Base-by-base conservation (phyloP, 108 stramenopile genomes). In the Cyclostephanos tholiformis region DNA sequence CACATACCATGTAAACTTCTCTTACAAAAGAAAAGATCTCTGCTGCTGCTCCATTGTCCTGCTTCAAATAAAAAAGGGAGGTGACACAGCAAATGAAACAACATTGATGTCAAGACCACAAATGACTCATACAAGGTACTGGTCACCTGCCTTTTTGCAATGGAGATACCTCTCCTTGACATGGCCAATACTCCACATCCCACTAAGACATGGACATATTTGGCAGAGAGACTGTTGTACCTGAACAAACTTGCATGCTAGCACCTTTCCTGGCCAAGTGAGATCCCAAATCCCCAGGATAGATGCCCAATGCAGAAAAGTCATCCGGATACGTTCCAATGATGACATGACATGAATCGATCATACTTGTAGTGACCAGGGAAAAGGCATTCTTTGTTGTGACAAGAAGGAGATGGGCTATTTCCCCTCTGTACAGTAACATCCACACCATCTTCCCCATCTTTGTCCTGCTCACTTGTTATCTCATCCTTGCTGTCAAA, bases 71-170 rank as follows among this genome's bases (percentile, higher is more conserved):
- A 51, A 51, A 51, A 8, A 20, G 4, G 50, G 19, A 20, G 19
- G 17, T 4, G 19, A 51, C 17, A 51, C 50, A 9, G 50, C 50
- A 51, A 51, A 51, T 10, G 4, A 4, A 2, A 20, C 50, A 20
- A 8, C 20, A 51, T 51, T 20, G 4, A 20, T 10, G 10, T 51
- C 50, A 10, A 51, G 50, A 10, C 50, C 50, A 20, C 19, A 51
- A 20, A 20, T 10, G 10, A 17, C 17, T 4, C 50, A 10, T 4
- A 63, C 64, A 29, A n/a, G 52, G 35, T 65, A n/a, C n/a, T n/a
- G n/a, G n/a, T n/a, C n/a, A n/a, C n/a, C n/a, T n/a, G n/a, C 65
- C 30, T 65, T 13, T 27, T 30, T 41, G 51, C 73, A 74, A 39
- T 53, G 11, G 8, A 74, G 63, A 57, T 53, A 74, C n/a, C n/a